Percentiles rank a stretch among this genome's conserved stretches.
Conservation (phyloP, 2,329 filamentous ascomycete genomes). For the Colletotrichum aenigma region DNA sequence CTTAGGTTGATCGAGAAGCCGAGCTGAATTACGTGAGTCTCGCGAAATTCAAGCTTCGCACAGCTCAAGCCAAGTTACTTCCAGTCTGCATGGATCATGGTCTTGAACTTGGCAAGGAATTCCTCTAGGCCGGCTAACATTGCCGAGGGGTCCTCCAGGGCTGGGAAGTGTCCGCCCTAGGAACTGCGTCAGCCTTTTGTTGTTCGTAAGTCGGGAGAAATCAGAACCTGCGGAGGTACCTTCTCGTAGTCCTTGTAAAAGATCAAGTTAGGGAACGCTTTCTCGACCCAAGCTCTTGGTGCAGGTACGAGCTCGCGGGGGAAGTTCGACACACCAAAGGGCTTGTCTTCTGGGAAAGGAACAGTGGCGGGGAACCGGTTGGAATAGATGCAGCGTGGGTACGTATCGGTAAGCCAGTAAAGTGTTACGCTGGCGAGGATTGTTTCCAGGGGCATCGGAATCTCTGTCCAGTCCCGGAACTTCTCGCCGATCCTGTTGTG, state of each 20-base stretch:
- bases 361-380: constrained; percentile 37
- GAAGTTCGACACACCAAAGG: neutral
- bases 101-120: neutral
- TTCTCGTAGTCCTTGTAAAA: neutral
- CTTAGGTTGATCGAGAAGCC: neutral
- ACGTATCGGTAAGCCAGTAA: constrained; percentile 59
- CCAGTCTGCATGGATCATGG: neutral
- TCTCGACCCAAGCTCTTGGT: neutral
- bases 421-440: constrained; percentile 55
- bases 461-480: constrained; percentile 52
- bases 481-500: constrained; percentile 56
- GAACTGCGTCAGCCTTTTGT: neutral
- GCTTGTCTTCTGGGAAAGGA: neutral
- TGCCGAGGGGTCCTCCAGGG: neutral
- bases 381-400: constrained; percentile 51
- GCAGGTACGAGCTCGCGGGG: neutral
- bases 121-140: neutral
- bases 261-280: neutral
- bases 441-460: constrained; percentile 37
- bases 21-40: neutral
- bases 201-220: neutral
- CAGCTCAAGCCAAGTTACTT: neutral
- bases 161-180: neutral
- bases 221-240: neutral
- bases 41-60: neutral